Evolutionary conservation across 306 rosid genomes (phyloP), one percentile per base, ranked within the genome.

Genomic region (Cercis canadensis): DNA sequence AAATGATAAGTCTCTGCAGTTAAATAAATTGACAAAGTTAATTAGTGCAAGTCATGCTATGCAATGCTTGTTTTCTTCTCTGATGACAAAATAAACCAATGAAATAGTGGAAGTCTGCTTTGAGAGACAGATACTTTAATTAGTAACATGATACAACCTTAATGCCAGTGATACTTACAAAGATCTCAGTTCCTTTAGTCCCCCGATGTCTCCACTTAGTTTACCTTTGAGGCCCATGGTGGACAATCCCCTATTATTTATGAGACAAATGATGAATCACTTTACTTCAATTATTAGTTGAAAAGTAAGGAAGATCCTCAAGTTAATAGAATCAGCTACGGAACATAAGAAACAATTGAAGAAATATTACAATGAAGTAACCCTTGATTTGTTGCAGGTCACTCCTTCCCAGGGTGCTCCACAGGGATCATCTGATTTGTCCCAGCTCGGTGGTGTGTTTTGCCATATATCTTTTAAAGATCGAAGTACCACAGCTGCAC

Each of bases 381-480:
- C 88, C 55, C 96, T 87, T 34, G 94, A 81, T 75, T 58, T 73
- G 76, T 56, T 83, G 91, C 99, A 94, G 14, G 73, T 80, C 36
- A 94, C 86, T 82, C 99, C 99, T 37, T 94, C 99, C 99, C 99
- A 94, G 5, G 80, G 79, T 50, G 69, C 69, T 76, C 84, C 91
- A 85, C 97, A 90, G 1, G 96, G 96, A 74, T 94, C 95, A 45
- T 69, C 39, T 65, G 99, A 86, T 54, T 57, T 70, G 70, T 70
- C 86, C 99, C 99, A 94, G 80, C 87, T 87, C 18, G 97, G 97
- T 44, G 99, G 99, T 70, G 87, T 56, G 55, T 84, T 82, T 63
- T 63, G 18, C 97, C 97, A 91, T 46, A 46, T 15, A 21, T 51
- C 78, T 78, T 83, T 87, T 44, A 94, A 70, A 58, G 99, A 84